Evolutionary conservation across 768 basidiomycete species (phyloP).

Genomic region (Mycena belliarum): DNA sequence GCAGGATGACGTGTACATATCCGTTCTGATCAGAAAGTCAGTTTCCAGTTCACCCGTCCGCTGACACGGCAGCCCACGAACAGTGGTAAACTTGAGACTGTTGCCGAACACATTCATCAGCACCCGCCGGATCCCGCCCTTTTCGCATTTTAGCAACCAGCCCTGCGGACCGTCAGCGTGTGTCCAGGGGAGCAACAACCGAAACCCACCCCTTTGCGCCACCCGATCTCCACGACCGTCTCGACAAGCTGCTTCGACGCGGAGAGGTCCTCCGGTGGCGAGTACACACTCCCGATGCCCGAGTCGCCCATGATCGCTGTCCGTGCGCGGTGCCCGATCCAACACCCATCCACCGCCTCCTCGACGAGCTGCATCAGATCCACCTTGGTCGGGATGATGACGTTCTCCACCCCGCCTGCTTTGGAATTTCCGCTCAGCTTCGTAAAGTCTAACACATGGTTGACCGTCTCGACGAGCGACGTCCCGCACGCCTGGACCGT

Average conservation of each 20-base stretch:
- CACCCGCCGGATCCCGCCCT: slow-evolving; percentile 87
- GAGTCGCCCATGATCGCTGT: slow-evolving; percentile 66
- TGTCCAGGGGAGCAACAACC: not conserved
- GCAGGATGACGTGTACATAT: slow-evolving; percentile 82
- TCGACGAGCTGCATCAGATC: slow-evolving; percentile 83
- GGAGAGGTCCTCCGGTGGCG: slow-evolving; percentile 67
- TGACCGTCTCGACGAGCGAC: slow-evolving; percentile 94
- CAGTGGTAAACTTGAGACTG: slow-evolving; percentile 88
- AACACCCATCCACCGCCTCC: slow-evolving; percentile 90
- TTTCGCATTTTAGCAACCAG: slow-evolving; percentile 87
- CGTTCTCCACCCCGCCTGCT: slow-evolving; percentile 74
- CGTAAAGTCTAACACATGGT: slow-evolving; percentile 95
- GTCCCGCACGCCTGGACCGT: slow-evolving; percentile 95
- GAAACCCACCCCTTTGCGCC: slow-evolving; percentile 59
- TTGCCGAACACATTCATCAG: slow-evolving; percentile 96
- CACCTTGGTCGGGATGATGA: slow-evolving; percentile 67
- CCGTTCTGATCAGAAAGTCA: slow-evolving; percentile 56
- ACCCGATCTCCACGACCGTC: slow-evolving; percentile 85
- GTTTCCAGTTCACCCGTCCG: not conserved
- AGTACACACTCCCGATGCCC: slow-evolving; percentile 91
- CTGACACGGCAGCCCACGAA: slow-evolving; percentile 35
- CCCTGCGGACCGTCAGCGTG: slow-evolving; percentile 48
- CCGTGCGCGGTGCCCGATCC: slow-evolving; percentile 89
- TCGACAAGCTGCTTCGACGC: slow-evolving; percentile 66
- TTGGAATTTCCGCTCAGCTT: slow-evolving; percentile 88